Evolutionary conservation across 1,284 basidiomycete species (phyloP).

Genomic region (Ganoderma multipileum): DNA sequence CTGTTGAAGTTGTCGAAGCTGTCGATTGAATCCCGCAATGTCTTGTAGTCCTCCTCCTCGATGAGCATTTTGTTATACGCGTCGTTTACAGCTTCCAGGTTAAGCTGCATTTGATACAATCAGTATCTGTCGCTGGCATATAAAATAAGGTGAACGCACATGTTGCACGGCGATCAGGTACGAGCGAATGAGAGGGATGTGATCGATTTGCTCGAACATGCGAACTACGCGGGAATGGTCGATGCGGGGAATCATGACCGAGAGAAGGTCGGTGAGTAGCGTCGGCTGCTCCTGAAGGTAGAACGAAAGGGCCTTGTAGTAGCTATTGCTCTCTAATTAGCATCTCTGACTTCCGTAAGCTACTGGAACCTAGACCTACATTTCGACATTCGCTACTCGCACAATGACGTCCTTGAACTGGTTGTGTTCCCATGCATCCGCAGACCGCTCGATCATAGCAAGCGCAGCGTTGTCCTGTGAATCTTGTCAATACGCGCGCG

Average conservation of each 20-base stretch:
- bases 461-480: conserved; percentile 90
- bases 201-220: conserved; percentile 95
- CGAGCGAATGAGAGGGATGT: conserved; percentile 93
- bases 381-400: conserved; percentile 97
- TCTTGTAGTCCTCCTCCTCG: conserved; percentile 99
- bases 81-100: conserved; percentile 96
- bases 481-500: conserved; percentile 16
- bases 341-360: conserved; percentile 2
- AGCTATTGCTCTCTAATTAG: conserved; percentile 50
- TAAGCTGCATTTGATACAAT: conserved; percentile 61
- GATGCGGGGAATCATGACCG: conserved; percentile 91
- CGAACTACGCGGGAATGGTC: conserved; percentile 95
- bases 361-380: conserved; percentile 52
- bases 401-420: conserved; percentile 98
- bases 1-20: conserved; percentile 99
- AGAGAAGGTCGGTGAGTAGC: conserved; percentile 92
- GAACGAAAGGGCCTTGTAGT: conserved; percentile 89
- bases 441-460: conserved; percentile 97
- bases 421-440: conserved; percentile 98
- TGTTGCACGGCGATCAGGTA: conserved; percentile 98
- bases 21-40: conserved; percentile 94
- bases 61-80: conserved; percentile 97
- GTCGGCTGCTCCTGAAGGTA: conserved; percentile 95
- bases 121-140: background rate
- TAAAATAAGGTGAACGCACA: conserved; percentile 50